phyloP scores from a whole-genome alignment of 441 rosid genomes.

The Adansonia gregorii region DNA sequence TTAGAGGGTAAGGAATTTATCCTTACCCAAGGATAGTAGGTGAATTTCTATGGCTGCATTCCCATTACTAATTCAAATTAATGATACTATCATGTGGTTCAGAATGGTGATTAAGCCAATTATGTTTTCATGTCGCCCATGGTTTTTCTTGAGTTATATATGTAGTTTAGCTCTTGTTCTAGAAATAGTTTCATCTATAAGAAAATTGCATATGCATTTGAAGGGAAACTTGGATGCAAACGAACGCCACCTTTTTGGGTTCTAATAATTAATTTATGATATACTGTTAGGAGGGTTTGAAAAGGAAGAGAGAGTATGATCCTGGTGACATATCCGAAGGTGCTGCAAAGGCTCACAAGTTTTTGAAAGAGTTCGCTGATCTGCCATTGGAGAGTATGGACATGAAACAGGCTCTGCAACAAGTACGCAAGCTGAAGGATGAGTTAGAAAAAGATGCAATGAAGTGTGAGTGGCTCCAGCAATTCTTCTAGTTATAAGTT shows the following conservation, averaged over 20 bases:
- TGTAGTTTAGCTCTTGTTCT: background rate
- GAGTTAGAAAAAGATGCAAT: slow-evolving; percentile 73
- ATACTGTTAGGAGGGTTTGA: slow-evolving; percentile 58
- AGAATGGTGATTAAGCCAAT: slow-evolving; percentile 2
- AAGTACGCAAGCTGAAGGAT: slow-evolving; percentile 56
- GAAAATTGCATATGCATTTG: background rate
- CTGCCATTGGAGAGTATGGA: slow-evolving; percentile 88
- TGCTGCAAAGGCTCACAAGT: slow-evolving; percentile 73
- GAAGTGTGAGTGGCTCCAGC: slow-evolving; percentile 71
- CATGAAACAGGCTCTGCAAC: slow-evolving; percentile 66
- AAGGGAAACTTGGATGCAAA: background rate
- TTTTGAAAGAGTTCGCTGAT: slow-evolving; percentile 80
- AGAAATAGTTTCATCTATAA: background rate
- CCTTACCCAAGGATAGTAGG: background rate
- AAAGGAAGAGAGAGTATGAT: slow-evolving; percentile 67
- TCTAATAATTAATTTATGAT: slow-evolving; percentile 7
- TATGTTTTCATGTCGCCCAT: background rate
- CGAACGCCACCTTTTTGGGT: background rate
- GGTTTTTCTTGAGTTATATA: background rate
- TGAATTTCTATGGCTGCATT: background rate
- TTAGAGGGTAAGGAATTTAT: background rate
- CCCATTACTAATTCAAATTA: slow-evolving; percentile 10
- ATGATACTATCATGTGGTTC: background rate
- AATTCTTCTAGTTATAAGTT: slow-evolving; percentile 47
- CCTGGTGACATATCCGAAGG: slow-evolving; percentile 68